Evolutionary conservation across 192 early-diverging fungal species (phyloP), one percentile per base, ranked within the genome.

Genomic region (Rhizoclosmatium globosum): DNA sequence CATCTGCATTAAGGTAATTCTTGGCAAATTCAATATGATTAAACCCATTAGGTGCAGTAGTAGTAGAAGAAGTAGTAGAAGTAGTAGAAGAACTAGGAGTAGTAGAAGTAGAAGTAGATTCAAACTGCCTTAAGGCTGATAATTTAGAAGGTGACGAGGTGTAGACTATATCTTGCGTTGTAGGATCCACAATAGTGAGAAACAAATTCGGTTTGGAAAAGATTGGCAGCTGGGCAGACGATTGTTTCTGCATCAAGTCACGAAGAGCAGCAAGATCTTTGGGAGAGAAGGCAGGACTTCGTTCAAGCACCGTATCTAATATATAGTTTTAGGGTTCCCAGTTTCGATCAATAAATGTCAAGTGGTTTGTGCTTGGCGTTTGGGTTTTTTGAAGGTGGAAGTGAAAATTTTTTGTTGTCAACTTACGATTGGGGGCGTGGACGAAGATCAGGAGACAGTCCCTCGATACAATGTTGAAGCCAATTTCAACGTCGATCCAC

Each of bases 401-500:
- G 13, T 39, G 21, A n/a, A 1, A 71, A 71, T 71, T 71, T 56
- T 71, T 39, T 31, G n/a, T 11, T 11, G 21, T 56, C 39, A 56
- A 15, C 60, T 62, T 47, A 64, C 60, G 4, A 39, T 41, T 19
- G n/a, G 17, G 41, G 11, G 47, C n/a, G 48, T 41, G 61, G 47
- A 76, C 74, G 50, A 76, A 76, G n/a, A 66, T 64, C 15, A 76
- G 47, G 19, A 76, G 44, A 47, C 41, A 23, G 38, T 66, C 74
- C 9, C 57, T 42, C 15, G 9, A 53, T 7, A 44, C 74, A 13
- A 56, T 56, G 47, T 67, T 67, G 64, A 76, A 76, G 3, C 64
- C 74, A 7, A 76, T 76, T 38, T 67, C 45, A 4, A 76, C 74
- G 41, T 76, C 74, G 53, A 41, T 41, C 74, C 74, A 76, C 41